Evolutionary conservation across 2,329 filamentous ascomycete species (phyloP).

Genomic region (Didymella arachidicola): DNA sequence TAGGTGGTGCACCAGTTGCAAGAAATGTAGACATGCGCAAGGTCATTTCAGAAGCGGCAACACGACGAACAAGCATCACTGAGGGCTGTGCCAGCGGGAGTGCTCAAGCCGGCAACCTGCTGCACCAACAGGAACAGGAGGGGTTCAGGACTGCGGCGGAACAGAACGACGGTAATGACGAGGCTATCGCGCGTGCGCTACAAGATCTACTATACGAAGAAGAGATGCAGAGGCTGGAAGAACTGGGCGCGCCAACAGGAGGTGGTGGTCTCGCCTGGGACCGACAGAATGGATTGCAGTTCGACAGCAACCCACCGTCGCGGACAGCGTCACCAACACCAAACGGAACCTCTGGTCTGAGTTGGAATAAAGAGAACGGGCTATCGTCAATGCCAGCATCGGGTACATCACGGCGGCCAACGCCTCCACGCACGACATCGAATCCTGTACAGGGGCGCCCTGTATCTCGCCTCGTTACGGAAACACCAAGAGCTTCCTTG

Average conservation of each 20-base stretch:
- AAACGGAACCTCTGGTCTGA: conserved; percentile 25
- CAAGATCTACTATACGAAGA: conserved; percentile 90
- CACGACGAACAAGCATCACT: conserved; percentile 69
- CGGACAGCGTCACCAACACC: conserved; percentile 57
- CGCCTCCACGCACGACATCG: conserved; percentile 21
- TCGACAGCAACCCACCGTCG: conserved; percentile 55
- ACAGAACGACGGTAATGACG: conserved; percentile 87
- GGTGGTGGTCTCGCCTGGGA: conserved; percentile 49
- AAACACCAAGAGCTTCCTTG: conserved; percentile 24
- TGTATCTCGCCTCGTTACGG: conserved; percentile 45
- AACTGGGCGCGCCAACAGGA: conserved; percentile 55
- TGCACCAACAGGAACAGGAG: conserved; percentile 69
- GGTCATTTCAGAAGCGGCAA: conserved; percentile 75
- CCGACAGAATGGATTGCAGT: conserved; percentile 46
- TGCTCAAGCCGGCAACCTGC: conserved; percentile 70
- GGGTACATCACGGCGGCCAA: conserved; percentile 17
- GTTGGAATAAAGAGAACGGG: conserved; percentile 46
- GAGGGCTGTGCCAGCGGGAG: conserved; percentile 79
- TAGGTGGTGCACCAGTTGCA: conserved; percentile 70
- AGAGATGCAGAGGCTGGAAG: conserved; percentile 58
- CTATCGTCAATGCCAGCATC: conserved; percentile 36
- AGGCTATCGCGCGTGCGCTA: conserved; percentile 83
- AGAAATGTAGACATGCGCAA: conserved; percentile 73
- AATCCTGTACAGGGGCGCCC: conserved; percentile 39
- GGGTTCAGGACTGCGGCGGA: conserved; percentile 86